Conservation (phyloP, 176 grass and related monocot genomes). For the Neostapfia colusana region DNA sequence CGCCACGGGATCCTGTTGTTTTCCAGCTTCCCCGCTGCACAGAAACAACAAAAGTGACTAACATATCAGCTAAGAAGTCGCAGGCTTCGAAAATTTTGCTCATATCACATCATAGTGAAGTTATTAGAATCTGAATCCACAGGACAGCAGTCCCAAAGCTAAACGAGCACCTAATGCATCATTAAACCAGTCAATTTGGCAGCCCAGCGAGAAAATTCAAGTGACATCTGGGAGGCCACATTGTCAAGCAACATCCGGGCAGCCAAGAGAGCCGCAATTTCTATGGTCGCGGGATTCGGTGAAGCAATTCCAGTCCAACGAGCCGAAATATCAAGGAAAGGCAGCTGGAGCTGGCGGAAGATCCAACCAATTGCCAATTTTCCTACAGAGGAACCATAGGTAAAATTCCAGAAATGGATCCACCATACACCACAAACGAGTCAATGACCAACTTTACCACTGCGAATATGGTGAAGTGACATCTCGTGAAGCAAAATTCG, state of each 20-base stretch:
- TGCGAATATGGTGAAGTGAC: neutral
- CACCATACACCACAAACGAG: neutral
- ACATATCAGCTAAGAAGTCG: neutral
- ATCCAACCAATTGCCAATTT: neutral
- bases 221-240: slow-evolving; percentile 14
- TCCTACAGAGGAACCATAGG: neutral
- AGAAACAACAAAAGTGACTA: neutral
- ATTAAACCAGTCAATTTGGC: neutral
- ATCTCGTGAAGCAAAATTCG: neutral
- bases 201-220: neutral
- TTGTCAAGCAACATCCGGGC: neutral
- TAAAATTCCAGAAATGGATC: slow-evolving; percentile 12
- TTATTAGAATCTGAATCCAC: neutral
- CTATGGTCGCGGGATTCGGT: neutral
- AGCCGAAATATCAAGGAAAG: neutral
- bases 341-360: neutral
- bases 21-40: slow-evolving; percentile 78
- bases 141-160: neutral
- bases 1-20: slow-evolving; percentile 87
- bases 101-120: neutral
- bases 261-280: neutral
- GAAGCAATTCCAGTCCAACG: neutral
- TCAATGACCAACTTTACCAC: neutral
- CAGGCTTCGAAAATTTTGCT: neutral
- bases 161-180: neutral